Base-by-base conservation (phyloP, 495 filamentous ascomycete genomes). In the Talaromyces stipitatus region DNA sequence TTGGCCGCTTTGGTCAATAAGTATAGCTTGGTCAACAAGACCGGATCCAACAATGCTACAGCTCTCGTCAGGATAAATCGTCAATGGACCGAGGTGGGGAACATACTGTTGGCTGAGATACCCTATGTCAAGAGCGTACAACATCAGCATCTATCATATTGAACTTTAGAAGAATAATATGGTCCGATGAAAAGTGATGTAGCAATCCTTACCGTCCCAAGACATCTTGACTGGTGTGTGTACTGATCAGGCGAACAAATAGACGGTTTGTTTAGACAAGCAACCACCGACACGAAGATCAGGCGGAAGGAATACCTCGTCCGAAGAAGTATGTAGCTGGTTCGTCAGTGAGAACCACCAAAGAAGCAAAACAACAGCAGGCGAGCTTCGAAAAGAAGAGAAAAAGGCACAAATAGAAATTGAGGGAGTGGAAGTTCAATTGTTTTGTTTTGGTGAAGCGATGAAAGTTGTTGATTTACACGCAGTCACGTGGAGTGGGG, bases 131-230 rank as follows among this genome's bases (percentile, higher is more conserved):
- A 51, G 20, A 30, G 0, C 48, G 7, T 18, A n/a, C n/a, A n/a
- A n/a, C n/a, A 51, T 51, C 48, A 29, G 14, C 5, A 16, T 36
- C 11, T 26, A 51, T 30, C 1, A 51, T 5, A 23, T 51, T 11
- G 6, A n/a, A 36, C 32, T 36, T 16, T 14, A 36, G 32, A 36
- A n/a, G 12, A 36, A 36, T 16, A 16, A 36, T 14, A n/a, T 16
- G 12, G 32, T 46, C 43, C 6, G 43, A 8, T 12, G 43, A 16
- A 24, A 22, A 16, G 43, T 41, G 3, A 10, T 6, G 5, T 22
- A 47, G 45, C 11, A 14, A 23, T 36, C 5, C 53, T 43, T 46
- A 55, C 54, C 22, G 26, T 55, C 54, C 54, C 54, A 55, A 46
- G 54, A 55, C 54, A 55, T 55, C 20, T 24, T 46, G 54, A 43